Base-by-base conservation (phyloP, 1,284 basidiomycete genomes). In the Pseudozyma sp. region DNA sequence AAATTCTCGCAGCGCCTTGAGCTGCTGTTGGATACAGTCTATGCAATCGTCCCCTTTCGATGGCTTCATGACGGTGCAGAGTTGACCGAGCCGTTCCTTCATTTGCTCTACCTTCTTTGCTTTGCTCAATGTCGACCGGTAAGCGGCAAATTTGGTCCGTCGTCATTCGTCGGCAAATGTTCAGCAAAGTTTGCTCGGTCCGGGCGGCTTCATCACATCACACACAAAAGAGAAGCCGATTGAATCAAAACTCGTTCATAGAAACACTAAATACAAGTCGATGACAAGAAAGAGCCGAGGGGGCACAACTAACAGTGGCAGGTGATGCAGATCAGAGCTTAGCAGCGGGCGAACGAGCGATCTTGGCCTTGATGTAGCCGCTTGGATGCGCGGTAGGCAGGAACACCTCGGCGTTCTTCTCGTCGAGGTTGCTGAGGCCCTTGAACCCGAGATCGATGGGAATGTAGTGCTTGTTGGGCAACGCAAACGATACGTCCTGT, bases 391-490 rank as follows among this genome's bases (percentile, higher is more conserved):
- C 70, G 43, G 69, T 66, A 29, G 80, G 80, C 40, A 77, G 68
- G 70, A 81, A 81, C 6, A 81, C 78, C 54, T 81, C 80, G 37
- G 80, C 80, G 31, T 77, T 57, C 58, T 77, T 68, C 73, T 80
- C 80, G 51, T 70, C 44, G 33, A 75, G 58, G 61, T 81, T 81
- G 55, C 65, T 71, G 53, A 80, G 58, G 31, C 72, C 72, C 50
- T 73, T 78, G 66, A 71, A 81, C 24, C 70, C 66, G 16, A 81
- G 68, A 57, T 81, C 78, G 68, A 81, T 74, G 24, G 80, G 80
- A 16, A 81, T 77, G 61, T 81, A 81, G 61, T 81, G 80, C 75
- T 85, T 95, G 88, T 98, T 98, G 9, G 95, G 95, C 33, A 97
- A 87, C 51, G 87, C 86, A 86, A 95, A 97, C 31, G 88, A 87